Evolutionary conservation across 2,329 filamentous ascomycete species (phyloP), one percentile per base, ranked within the genome.

Genomic region (Ploettnerulaceae sp.): DNA sequence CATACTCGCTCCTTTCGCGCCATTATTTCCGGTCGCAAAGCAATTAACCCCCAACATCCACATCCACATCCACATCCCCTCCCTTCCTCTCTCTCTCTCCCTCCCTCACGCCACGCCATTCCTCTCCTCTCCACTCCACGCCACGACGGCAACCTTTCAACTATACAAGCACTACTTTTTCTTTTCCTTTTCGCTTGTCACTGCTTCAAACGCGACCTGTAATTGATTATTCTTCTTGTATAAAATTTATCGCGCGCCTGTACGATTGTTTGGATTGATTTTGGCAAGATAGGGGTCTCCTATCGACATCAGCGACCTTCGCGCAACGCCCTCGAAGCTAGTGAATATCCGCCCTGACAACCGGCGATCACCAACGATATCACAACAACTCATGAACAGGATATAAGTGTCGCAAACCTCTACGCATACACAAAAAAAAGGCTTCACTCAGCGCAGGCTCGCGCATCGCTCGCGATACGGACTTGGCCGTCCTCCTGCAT

Each of bases 401-500:
- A 37, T 17, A 44, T 49, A 44, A 29, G 29, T 37, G 17, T 43
- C 38, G 39, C n/a, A n/a, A n/a, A n/a, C n/a, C n/a, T n/a, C n/a
- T n/a, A n/a, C 37, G 37, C 25, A 43, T 7, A 43, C 43, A 52
- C 41, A n/a, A 36, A 38, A 39, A 35, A 34, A 32, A 36, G 25
- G 17, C 15, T 22, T 25, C 20, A 31, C n/a, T 31, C 50, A 35
- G 46, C 45, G 45, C 45, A 41, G 26, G 48, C 43, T 45, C 43
- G 53, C 52, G 48, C 45, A 17, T 40, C 37, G 12, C 17, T 36
- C 25, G 22, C 35, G 18, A 15, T 29, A 31, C 15, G 32, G 7
- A 35, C 18, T 36, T 34, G 32, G 45, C 28, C 20, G 8, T 24
- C 14, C 32, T 28, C 36, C 44, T 64, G 65, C 64, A 68, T 71